phyloP scores from a whole-genome alignment of 345 rosid genomes.

The Crucihimalaya himalaica region DNA sequence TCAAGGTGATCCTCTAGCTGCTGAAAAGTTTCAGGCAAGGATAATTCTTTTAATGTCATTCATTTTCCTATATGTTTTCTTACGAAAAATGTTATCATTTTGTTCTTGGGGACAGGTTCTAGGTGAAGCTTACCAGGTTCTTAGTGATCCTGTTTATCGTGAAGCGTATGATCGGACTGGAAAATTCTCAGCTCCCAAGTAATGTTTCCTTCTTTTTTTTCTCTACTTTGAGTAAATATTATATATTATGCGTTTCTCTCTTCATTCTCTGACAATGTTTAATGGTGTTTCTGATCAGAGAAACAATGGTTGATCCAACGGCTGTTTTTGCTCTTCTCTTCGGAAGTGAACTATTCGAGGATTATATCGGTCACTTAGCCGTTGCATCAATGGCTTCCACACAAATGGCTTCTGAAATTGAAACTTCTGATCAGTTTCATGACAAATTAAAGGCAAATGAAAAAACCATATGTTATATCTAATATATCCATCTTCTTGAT shows the following conservation, averaged over 20 bases:
- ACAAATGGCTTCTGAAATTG: slow-evolving; percentile 53
- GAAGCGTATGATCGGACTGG: slow-evolving; percentile 92
- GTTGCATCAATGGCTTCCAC: slow-evolving; percentile 87
- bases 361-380: slow-evolving; percentile 88
- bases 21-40: slow-evolving; percentile 86
- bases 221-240: background rate
- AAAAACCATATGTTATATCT: background rate
- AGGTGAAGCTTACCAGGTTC: slow-evolving; percentile 97
- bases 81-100: no score
- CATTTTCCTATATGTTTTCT: no score
- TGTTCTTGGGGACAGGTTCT: slow-evolving; percentile 56
- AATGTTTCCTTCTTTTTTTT: background rate
- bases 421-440: slow-evolving; percentile 44
- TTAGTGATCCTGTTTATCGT: slow-evolving; percentile 85
- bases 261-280: slow-evolving; percentile 1
- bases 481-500: background rate
- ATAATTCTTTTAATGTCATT: background rate
- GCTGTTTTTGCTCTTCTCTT: slow-evolving; percentile 92
- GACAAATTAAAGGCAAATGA: slow-evolving; percentile 72
- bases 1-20: slow-evolving; percentile 88
- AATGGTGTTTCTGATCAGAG: slow-evolving; percentile 46
- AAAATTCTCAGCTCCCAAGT: slow-evolving; percentile 47
- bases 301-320: slow-evolving; percentile 81
- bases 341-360: slow-evolving; percentile 90
- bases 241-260: background rate